Percentiles rank a stretch among this genome's conserved stretches.
Evolutionary conservation across 2,329 filamentous ascomycete genomes (phyloP).

Genomic region (Cercospora sojina): DNA sequence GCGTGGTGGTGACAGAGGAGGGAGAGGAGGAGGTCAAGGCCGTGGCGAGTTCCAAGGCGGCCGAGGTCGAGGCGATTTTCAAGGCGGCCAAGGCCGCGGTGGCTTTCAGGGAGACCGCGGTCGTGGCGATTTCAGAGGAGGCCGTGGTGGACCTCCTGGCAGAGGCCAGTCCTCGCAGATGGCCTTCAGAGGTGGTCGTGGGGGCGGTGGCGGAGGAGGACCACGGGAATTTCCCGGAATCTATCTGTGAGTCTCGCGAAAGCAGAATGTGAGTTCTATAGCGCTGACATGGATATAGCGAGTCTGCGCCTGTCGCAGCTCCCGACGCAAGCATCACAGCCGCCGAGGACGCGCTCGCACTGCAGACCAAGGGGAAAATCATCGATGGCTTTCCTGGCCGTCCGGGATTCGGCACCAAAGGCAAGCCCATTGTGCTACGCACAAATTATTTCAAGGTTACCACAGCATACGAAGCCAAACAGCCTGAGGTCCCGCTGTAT

Average conservation of each 20-base stretch:
- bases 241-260: constrained; percentile 26
- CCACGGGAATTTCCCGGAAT: constrained; percentile 25
- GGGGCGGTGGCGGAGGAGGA: constrained; percentile 16
- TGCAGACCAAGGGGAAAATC: constrained; percentile 28
- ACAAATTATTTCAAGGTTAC: constrained; percentile 46
- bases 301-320: constrained; percentile 18
- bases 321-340: constrained; percentile 30
- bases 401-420: constrained; percentile 41
- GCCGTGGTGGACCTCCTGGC: constrained; percentile 17
- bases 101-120: constrained; percentile 23
- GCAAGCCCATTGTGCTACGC: constrained; percentile 41
- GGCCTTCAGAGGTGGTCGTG: constrained; percentile 26
- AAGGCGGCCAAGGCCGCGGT: constrained; percentile 27
- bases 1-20: constrained; percentile 17
- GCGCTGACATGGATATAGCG: constrained; percentile 30
- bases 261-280: constrained; percentile 8
- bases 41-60: constrained; percentile 15
- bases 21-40: constrained; percentile 18
- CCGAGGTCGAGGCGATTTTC: constrained; percentile 16
- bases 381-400: constrained; percentile 39
- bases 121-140: constrained; percentile 33
- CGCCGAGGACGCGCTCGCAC: constrained; percentile 30
- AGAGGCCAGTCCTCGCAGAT: constrained; percentile 18
- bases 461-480: constrained; percentile 36
- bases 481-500: constrained; percentile 36